These are phyloP conservation scores for Pseudogymnoascus sp. DNA, from an alignment of 2,329 filamentous ascomycete species.

Conservation along the genomic window DNA sequence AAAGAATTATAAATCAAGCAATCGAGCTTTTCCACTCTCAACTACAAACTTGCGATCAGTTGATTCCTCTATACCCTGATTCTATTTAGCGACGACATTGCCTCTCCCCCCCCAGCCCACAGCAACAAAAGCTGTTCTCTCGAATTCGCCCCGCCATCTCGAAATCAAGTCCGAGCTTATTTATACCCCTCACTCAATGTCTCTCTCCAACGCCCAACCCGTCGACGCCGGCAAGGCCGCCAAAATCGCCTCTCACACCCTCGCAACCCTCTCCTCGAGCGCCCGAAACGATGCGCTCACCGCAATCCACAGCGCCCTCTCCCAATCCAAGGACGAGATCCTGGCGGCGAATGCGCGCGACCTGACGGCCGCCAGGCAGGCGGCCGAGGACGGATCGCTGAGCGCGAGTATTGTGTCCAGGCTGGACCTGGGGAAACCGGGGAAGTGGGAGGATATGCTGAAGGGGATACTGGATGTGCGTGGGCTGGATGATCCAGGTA, in stretches of 20 bases:
- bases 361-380: conserved; percentile 65
- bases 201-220: conserved; percentile 78
- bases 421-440: conserved; percentile 75
- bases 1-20: neutral
- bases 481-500: conserved; percentile 77
- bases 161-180: conserved; percentile 12
- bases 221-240: conserved; percentile 70
- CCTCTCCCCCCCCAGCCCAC: neutral
- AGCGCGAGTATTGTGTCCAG: conserved; percentile 81
- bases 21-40: neutral
- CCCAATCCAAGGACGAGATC: conserved; percentile 64
- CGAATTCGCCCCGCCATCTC: conserved; percentile 15
- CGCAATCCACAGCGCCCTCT: conserved; percentile 72
- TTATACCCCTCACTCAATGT: conserved; percentile 52
- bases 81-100: neutral
- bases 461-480: conserved; percentile 88
- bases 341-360: conserved; percentile 82
- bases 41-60: neutral
- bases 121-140: conserved; percentile 13
- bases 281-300: conserved; percentile 81
- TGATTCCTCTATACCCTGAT: neutral
- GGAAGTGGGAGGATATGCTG: conserved; percentile 97
- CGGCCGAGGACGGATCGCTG: conserved; percentile 68
- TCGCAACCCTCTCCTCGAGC: conserved; percentile 70
- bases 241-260: conserved; percentile 71